Conservation (phyloP, 768 basidiomycete species). For the Paxillus ammoniavirescens region DNA sequence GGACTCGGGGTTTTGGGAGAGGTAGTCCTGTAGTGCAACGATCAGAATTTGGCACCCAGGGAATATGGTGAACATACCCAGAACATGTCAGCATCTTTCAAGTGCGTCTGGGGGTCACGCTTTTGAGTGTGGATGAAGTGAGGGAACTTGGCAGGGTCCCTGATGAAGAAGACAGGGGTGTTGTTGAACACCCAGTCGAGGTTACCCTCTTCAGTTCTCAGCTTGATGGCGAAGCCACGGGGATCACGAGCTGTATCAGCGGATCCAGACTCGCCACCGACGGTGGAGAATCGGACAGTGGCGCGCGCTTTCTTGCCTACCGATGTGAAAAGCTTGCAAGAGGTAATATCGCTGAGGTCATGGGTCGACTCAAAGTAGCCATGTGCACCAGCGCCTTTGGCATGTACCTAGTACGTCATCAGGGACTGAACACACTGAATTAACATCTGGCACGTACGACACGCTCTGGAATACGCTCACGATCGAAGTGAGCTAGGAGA, state of each 20-base stretch:
- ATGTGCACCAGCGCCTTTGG: constrained; percentile 91
- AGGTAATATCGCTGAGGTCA: constrained; percentile 79
- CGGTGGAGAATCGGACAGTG: constrained; percentile 91
- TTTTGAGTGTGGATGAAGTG: constrained; percentile 96
- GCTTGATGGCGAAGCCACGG: constrained; percentile 88
- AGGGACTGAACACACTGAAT: constrained; percentile 10
- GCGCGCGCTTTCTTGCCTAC: constrained; percentile 67
- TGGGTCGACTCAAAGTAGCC: constrained; percentile 92
- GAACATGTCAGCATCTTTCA: constrained; percentile 86
- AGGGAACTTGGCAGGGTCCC: constrained; percentile 85
- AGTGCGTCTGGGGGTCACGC: constrained; percentile 87
- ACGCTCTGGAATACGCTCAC: constrained; percentile 95
- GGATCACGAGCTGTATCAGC: constrained; percentile 93
- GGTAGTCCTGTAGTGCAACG: constrained; percentile 64
- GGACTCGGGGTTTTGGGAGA: constrained; percentile 85
- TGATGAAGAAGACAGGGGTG: constrained; percentile 89
- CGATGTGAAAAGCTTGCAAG: constrained; percentile 61
- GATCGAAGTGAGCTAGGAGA: constrained; percentile 87
- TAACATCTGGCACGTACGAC: constrained; percentile 49
- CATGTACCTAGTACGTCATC: constrained; percentile 65
- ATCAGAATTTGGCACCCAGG: background rate
- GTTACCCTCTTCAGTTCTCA: constrained; percentile 90
- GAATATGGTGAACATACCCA: constrained; percentile 45
- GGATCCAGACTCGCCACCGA: constrained; percentile 84
- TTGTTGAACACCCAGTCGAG: constrained; percentile 93